Evolutionary conservation across 176 grass and related monocot species (phyloP).

Genomic region (Aegilops bicornis): DNA sequence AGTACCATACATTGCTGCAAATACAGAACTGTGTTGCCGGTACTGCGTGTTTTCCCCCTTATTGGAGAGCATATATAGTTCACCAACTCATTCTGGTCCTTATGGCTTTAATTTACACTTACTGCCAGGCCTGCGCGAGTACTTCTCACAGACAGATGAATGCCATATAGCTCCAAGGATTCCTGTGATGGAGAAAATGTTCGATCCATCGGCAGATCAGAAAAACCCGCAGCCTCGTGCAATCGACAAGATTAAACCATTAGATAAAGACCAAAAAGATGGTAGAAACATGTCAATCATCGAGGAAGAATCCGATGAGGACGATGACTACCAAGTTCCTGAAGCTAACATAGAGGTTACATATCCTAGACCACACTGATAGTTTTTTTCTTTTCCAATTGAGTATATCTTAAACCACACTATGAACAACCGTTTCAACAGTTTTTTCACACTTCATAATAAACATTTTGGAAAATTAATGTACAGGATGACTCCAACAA

Average conservation of each 20-base stretch:
- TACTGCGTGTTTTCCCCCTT: constrained; percentile 40
- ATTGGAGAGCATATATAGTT: background rate
- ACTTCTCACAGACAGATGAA: constrained; percentile 91
- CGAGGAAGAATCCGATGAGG: constrained; percentile 89
- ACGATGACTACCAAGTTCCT: constrained; percentile 87
- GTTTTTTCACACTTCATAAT: constrained; percentile 23
- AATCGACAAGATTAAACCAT: constrained; percentile 37
- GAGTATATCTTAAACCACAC: background rate
- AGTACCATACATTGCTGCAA: constrained; percentile 81
- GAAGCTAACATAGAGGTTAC: constrained; percentile 63
- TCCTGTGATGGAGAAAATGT: constrained; percentile 73
- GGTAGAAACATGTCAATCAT: constrained; percentile 45
- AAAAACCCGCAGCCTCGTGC: constrained; percentile 41
- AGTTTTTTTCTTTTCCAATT: background rate
- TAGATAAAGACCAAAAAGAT: constrained; percentile 26
- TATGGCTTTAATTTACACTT: constrained; percentile 29
- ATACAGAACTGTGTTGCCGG: constrained; percentile 87
- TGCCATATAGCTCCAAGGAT: constrained; percentile 66
- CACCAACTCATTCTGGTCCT: constrained; percentile 1
- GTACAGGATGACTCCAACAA: constrained; percentile 50
- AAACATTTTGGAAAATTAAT: constrained; percentile 33
- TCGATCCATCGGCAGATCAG: constrained; percentile 34
- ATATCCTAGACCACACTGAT: background rate
- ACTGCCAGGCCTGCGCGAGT: constrained; percentile 74
- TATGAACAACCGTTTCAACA: background rate